Evolutionary conservation across 1,284 basidiomycete genomes (phyloP).

Genomic region (Austroboletus niveus): DNA sequence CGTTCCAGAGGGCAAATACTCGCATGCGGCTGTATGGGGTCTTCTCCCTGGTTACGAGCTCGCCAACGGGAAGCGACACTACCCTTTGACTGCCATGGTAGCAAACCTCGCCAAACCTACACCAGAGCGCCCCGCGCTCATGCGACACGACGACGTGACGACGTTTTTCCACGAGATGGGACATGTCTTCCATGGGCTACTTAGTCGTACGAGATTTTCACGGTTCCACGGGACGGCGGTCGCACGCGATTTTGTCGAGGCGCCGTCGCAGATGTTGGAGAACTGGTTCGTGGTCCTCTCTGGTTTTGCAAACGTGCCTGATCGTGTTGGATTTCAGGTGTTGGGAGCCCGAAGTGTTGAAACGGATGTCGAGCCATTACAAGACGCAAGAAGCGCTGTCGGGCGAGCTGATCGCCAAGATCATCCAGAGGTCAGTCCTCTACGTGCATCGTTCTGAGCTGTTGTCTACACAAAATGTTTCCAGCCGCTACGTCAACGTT

Average conservation of each 20-base stretch:
- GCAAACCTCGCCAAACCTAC: conserved; percentile 85
- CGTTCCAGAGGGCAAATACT: conserved; percentile 66
- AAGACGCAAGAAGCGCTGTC: conserved; percentile 72
- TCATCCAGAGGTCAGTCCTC: conserved; percentile 66
- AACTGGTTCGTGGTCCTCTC: conserved; percentile 60
- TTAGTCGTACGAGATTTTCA: conserved; percentile 69
- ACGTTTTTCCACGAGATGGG: conserved; percentile 86
- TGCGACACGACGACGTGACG: conserved; percentile 79
- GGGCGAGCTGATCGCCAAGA: conserved; percentile 68
- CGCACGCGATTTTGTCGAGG: conserved; percentile 83
- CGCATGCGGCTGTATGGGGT: conserved; percentile 85
- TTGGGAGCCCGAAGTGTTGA: conserved; percentile 75
- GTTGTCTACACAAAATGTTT: background rate
- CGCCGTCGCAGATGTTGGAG: conserved; percentile 87
- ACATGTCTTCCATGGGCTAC: conserved; percentile 81
- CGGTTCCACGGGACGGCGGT: conserved; percentile 82
- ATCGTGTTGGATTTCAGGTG: conserved; percentile 43
- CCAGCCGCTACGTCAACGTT: conserved; percentile 75
- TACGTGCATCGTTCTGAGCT: background rate
- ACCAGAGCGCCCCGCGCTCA: conserved; percentile 74
- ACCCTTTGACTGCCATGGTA: conserved; percentile 80
- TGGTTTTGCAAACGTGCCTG: background rate
- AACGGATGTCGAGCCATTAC: conserved; percentile 70
- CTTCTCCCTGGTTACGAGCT: conserved; percentile 60
- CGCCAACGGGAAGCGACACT: conserved; percentile 57